Evolutionary conservation across 306 rosid genomes (phyloP).

Genomic region (Boehmeria nivea): DNA sequence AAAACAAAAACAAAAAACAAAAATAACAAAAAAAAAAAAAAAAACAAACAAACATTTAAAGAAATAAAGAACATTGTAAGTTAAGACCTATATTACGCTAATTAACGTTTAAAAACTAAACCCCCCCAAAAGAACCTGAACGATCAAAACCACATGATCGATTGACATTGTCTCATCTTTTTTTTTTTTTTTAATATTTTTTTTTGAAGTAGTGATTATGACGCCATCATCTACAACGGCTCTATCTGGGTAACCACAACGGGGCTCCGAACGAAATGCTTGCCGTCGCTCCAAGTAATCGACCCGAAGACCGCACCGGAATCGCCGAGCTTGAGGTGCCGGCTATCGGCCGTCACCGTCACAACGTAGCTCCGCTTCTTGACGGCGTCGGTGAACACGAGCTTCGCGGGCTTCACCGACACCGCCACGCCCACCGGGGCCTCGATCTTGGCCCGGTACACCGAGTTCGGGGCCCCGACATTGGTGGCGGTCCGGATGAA

Average conservation of each 20-base stretch:
- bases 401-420: conserved; percentile 57
- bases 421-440: conserved; percentile 59
- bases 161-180: too few relatives aligned
- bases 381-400: conserved; percentile 46
- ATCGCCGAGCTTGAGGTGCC: conserved; percentile 42
- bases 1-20: conserved; percentile 1
- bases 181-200: conserved; percentile 9
- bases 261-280: conserved; percentile 86
- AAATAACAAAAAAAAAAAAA: not conserved
- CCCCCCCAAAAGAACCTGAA: not conserved
- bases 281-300: conserved; percentile 73
- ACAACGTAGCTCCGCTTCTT: conserved; percentile 60
- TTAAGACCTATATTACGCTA: not conserved
- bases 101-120: conserved; percentile 1
- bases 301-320: conserved; percentile 78
- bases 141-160: conserved; percentile 44
- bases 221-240: conserved; percentile 39
- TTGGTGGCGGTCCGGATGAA: conserved; percentile 66
- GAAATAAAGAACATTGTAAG: not conserved
- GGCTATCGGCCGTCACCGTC: conserved; percentile 49
- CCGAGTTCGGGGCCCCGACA: conserved; percentile 54
- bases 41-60: not conserved
- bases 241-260: conserved; percentile 59
- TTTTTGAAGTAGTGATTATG: not conserved
- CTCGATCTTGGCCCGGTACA: conserved; percentile 45